Evolutionary conservation across 1,139 yeast genomes (phyloP).

Genomic region (Nakaseomyces nivariensis): DNA sequence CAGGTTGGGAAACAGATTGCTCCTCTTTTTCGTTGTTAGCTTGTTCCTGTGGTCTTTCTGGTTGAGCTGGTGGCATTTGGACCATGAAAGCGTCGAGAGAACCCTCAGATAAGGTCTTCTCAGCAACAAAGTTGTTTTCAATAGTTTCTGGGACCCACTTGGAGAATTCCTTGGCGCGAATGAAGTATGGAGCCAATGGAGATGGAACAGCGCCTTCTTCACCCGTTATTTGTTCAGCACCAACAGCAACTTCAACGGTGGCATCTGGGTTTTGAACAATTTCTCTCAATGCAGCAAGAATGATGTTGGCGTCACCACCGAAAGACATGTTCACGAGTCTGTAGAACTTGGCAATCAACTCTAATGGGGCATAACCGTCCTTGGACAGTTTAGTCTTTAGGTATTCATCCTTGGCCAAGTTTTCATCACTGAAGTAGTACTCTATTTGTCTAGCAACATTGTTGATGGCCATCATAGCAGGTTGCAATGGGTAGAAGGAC

Average conservation of each 20-base stretch:
- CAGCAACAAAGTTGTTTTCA: slow-evolving; percentile 17
- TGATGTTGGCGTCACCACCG: slow-evolving; percentile 27
- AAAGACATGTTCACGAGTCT: slow-evolving; percentile 28
- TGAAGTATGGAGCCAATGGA: slow-evolving; percentile 17
- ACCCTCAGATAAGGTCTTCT: slow-evolving; percentile 16
- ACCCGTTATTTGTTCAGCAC: slow-evolving; percentile 3
- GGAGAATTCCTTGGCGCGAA: slow-evolving; percentile 25
- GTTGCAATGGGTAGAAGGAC: slow-evolving; percentile 14
- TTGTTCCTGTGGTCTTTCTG: neutral
- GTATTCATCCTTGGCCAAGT: slow-evolving; percentile 38
- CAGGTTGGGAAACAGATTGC: neutral
- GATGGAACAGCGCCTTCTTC: slow-evolving; percentile 9
- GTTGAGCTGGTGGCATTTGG: neutral
- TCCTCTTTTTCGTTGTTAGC: neutral
- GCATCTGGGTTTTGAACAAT: slow-evolving; percentile 25
- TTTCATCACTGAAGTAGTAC: slow-evolving; percentile 82
- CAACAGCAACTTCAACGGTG: slow-evolving; percentile 23
- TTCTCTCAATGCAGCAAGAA: slow-evolving; percentile 29
- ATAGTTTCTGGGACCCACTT: slow-evolving; percentile 16
- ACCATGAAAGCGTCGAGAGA: slow-evolving; percentile 19
- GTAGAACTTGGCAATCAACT: slow-evolving; percentile 26
- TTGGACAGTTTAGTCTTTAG: slow-evolving; percentile 24
- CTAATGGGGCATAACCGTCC: slow-evolving; percentile 28
- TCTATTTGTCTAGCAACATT: slow-evolving; percentile 53
- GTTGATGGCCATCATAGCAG: slow-evolving; percentile 30